Conservation (phyloP, 169 alveolate genomes). For the Cryptosporidium sp. region DNA sequence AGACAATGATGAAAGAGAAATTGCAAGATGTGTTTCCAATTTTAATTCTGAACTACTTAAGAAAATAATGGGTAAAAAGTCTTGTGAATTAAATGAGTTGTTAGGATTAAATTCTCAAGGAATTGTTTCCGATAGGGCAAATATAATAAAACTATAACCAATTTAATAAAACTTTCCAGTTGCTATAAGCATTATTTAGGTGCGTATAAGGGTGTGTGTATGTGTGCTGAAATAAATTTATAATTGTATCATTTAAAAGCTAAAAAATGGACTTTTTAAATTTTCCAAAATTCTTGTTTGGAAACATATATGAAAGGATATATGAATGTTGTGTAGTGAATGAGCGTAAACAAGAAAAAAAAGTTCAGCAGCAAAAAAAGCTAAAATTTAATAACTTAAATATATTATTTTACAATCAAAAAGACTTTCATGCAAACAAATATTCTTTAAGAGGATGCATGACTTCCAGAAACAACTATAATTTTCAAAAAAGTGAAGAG, state of each 20-base stretch:
- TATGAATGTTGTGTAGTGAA: background rate
- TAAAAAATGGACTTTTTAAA: background rate
- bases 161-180: background rate
- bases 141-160: slow-evolving; percentile 22
- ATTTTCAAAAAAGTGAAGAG: background rate
- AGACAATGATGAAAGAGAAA: slow-evolving; percentile 54
- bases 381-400: background rate
- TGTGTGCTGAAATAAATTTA: slow-evolving; percentile 13
- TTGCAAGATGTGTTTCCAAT: slow-evolving; percentile 66
- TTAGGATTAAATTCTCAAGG: slow-evolving; percentile 55
- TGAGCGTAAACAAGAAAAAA: background rate
- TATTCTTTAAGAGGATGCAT: background rate
- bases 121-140: slow-evolving; percentile 63
- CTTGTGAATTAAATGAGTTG: slow-evolving; percentile 36
- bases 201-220: slow-evolving; percentile 19
- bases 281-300: background rate
- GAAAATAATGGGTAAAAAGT: slow-evolving; percentile 47
- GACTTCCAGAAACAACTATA: background rate
- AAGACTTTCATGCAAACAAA: background rate
- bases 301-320: background rate
- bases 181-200: background rate
- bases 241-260: background rate
- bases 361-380: background rate
- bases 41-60: slow-evolving; percentile 28
- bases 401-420: background rate